Conservation (phyloP, 495 filamentous ascomycete genomes). For the Neurospora sp. region DNA sequence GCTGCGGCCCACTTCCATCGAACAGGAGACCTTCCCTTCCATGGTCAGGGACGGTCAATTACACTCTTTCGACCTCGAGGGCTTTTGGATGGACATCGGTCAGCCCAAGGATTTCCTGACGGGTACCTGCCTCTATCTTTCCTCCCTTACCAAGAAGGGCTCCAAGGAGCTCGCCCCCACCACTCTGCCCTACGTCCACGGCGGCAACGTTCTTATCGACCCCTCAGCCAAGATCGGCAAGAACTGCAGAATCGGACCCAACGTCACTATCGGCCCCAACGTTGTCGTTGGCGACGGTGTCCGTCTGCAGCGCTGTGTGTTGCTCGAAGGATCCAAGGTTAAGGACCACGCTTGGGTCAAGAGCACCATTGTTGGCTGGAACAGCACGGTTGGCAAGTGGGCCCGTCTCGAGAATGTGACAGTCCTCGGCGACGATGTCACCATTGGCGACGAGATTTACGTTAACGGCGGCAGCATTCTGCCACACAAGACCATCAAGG, state of each 20-base stretch:
- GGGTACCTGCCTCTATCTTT: slow-evolving; percentile 94
- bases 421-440: slow-evolving; percentile 97
- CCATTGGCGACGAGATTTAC: slow-evolving; percentile 96
- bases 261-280: slow-evolving; percentile 92
- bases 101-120: slow-evolving; percentile 98
- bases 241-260: slow-evolving; percentile 97
- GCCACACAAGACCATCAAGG: slow-evolving; percentile 98
- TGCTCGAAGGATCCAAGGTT: slow-evolving; percentile 81
- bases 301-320: slow-evolving; percentile 84
- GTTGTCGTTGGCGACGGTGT: slow-evolving; percentile 95
- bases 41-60: slow-evolving; percentile 85
- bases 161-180: slow-evolving; percentile 72
- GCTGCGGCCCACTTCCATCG: slow-evolving; percentile 95
- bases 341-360: slow-evolving; percentile 99
- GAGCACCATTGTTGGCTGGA: slow-evolving; percentile 98
- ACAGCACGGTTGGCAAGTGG: slow-evolving; percentile 92
- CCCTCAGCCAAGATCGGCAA: slow-evolving; percentile 92
- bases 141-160: slow-evolving; percentile 83
- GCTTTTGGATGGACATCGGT: slow-evolving; percentile 99
- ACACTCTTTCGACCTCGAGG: slow-evolving; percentile 96
- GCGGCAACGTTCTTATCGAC: slow-evolving; percentile 95
- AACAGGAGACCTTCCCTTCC: slow-evolving; percentile 98
- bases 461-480: slow-evolving; percentile 96
- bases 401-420: slow-evolving; percentile 95
- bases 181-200: slow-evolving; percentile 74